Conservation (phyloP, 202 grass and related monocot species). For the Carex arenaria region DNA sequence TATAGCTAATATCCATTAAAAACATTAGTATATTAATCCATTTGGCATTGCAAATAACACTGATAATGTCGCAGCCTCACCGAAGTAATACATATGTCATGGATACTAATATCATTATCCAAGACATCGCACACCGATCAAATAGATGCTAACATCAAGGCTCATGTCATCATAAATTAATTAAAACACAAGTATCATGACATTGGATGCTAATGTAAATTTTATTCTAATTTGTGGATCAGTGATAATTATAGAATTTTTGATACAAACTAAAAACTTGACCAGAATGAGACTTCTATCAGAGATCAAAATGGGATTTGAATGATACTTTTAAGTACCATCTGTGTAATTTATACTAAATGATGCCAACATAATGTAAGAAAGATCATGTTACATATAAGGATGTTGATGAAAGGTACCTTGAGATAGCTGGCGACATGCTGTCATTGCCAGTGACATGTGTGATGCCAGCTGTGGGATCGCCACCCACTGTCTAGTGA, state of each 20-base stretch:
- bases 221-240: not conserved
- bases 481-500: conserved; percentile 26
- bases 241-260: not conserved
- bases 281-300: not conserved
- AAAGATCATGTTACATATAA: not conserved
- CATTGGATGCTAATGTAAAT: not conserved
- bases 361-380: not conserved
- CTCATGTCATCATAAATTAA: not conserved
- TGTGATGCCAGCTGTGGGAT: conserved; percentile 56
- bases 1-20: not conserved
- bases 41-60: not conserved
- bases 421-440: conserved; percentile 92
- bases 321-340: not conserved
- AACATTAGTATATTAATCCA: not conserved
- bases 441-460: conserved; percentile 44
- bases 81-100: not conserved
- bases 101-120: not conserved
- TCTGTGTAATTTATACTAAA: not conserved
- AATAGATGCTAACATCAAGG: not conserved
- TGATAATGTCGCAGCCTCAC: not conserved
- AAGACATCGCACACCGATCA: not conserved
- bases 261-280: not conserved
- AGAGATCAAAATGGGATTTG: not conserved
- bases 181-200: not conserved
- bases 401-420: conserved; percentile 40